Evolutionary conservation across 2,329 filamentous ascomycete species (phyloP).

Genomic region (Calcarisporium arbuscula): DNA sequence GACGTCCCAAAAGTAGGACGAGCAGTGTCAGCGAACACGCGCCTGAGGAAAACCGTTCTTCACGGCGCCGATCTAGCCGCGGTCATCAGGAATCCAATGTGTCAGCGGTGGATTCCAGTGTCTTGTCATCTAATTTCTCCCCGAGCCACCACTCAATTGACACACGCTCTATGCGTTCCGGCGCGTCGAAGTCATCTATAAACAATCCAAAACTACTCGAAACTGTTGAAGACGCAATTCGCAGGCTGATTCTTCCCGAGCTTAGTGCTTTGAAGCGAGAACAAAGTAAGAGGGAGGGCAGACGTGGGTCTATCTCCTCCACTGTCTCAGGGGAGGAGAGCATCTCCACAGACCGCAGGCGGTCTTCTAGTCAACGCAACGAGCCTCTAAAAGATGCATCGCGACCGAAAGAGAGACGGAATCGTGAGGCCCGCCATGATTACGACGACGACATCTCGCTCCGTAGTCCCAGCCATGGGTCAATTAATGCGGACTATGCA

Average conservation of each 20-base stretch:
- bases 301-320: constrained; percentile 57
- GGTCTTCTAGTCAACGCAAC: constrained; percentile 51
- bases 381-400: constrained; percentile 47
- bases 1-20: constrained; percentile 40
- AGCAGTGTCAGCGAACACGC: constrained; percentile 44
- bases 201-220: constrained; percentile 89
- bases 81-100: constrained; percentile 46
- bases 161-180: constrained; percentile 45
- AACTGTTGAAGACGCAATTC: constrained; percentile 89
- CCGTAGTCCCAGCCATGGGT: constrained; percentile 42
- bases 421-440: constrained; percentile 50
- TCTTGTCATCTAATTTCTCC: constrained; percentile 47
- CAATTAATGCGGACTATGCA: constrained; percentile 30
- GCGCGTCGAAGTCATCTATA: constrained; percentile 63
- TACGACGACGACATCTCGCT: constrained; percentile 45
- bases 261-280: constrained; percentile 87
- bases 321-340: constrained; percentile 50
- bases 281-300: constrained; percentile 69
- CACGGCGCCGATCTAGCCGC: constrained; percentile 45
- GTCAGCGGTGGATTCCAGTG: constrained; percentile 47
- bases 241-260: constrained; percentile 83
- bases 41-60: constrained; percentile 37
- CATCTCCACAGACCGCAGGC: constrained; percentile 53
- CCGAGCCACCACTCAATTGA: constrained; percentile 51
- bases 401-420: constrained; percentile 37